phyloP scores from a whole-genome alignment of 345 rosid genomes.

The Eucalyptus curtisii region DNA sequence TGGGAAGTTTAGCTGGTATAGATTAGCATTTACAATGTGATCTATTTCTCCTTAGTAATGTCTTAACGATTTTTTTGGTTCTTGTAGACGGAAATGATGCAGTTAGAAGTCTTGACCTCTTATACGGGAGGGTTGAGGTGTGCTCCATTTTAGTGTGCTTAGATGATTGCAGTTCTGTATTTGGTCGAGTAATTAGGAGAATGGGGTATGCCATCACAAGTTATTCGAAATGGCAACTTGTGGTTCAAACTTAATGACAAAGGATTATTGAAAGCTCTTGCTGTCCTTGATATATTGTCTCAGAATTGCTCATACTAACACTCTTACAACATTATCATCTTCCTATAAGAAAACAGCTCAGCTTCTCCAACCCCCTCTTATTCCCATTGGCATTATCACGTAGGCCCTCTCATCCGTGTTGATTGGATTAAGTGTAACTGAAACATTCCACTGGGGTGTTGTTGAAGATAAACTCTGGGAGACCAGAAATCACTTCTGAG shows the following conservation, averaged over 20 bases:
- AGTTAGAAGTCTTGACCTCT: slow-evolving; percentile 82
- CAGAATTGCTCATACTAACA: not conserved
- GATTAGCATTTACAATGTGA: not conserved
- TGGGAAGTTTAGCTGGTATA: not conserved
- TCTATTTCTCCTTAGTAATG: not conserved
- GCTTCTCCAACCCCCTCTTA: not conserved
- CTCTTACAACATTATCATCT: not conserved
- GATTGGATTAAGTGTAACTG: not conserved
- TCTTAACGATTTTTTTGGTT: not conserved
- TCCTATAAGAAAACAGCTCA: too few species aligned
- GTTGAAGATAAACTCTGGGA: not conserved
- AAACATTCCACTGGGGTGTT: too few species aligned
- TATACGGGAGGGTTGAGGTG: slow-evolving; percentile 95
- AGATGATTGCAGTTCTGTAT: not conserved
- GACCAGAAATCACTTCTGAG: not conserved
- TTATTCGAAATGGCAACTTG: not conserved
- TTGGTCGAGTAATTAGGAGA: not conserved
- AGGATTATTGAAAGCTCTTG: not conserved
- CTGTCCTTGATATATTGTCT: not conserved
- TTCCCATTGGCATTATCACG: not conserved
- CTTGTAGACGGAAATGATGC: slow-evolving; percentile 82
- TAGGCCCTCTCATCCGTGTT: not conserved
- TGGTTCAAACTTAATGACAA: not conserved
- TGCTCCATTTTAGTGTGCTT: not conserved
- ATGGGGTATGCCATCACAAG: not conserved